Base-by-base conservation (phyloP, 768 basidiomycete genomes). In the Clathrus columnatus region DNA sequence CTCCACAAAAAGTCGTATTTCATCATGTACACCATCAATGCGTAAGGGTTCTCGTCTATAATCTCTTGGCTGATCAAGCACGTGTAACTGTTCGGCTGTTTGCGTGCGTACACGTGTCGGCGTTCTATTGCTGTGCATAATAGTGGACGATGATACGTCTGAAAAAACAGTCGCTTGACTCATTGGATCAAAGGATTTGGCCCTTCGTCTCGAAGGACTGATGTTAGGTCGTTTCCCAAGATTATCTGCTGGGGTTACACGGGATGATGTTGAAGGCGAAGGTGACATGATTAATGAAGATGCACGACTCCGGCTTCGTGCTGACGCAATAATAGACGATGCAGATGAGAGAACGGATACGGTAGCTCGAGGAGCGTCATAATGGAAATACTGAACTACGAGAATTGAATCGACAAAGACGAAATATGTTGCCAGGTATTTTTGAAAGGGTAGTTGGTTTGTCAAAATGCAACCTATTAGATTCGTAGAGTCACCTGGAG, bases 401-500 rank as follows among this genome's bases (percentile, higher is more conserved):
- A 98, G 75, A 27, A 76, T 72, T 49, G 82, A 71, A 68, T 99
- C 96, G 50, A 98, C 79, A 53, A 78, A 71, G 63, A 88, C 86
- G 65, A 97, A 99, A 68, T 99, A 99, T 0, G 77, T 76, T 2
- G 96, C 95, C 45, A 99, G 88, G 67, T 82, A 90, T 42, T 82
- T 95, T 72, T 98, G 95, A 68, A 99, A 98, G 20, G 92, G 91
- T 16, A 96, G 77, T 65, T 98, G 96, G 62, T 86, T 79, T 2
- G 96, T 98, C 53, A 99, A 74, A 57, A 97, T 71, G 66, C 91
- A 93, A 8, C 91, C 94, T 57, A 98, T 68, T 27, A 98, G 77
- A 69, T 98, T 98, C 18, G 93, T 92, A 21, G 87, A 73, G 70
- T 99, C 96, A 48, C 95, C 95, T 88, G 66, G 24, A 24, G 62